phyloP scores from a whole-genome alignment of 2,329 filamentous ascomycete genomes.

The Pseudogymnoascus pannorum region DNA sequence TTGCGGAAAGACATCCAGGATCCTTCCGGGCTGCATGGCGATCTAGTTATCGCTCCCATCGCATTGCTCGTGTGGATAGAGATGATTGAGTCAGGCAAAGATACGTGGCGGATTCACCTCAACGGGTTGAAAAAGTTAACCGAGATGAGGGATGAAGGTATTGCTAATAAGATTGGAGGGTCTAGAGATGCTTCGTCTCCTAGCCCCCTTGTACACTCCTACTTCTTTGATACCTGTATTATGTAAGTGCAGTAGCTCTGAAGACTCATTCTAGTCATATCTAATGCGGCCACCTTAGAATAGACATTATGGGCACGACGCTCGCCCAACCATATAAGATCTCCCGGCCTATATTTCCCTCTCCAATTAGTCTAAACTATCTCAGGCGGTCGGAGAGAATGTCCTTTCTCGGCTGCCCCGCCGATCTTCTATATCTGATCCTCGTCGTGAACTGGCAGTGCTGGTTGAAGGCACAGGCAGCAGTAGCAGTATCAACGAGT shows the following conservation, averaged over 20 bases:
- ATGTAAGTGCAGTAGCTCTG: slow-evolving; percentile 15
- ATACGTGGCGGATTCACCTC: slow-evolving; percentile 41
- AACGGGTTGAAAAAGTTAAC: slow-evolving; percentile 40
- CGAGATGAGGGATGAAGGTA: slow-evolving; percentile 30
- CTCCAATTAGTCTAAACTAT: neutral
- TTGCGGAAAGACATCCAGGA: slow-evolving; percentile 24
- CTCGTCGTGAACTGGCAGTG: neutral
- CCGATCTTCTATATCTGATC: neutral
- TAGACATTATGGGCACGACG: neutral
- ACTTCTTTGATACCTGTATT: slow-evolving; percentile 42
- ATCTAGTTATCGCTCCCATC: slow-evolving; percentile 40
- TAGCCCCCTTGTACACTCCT: slow-evolving; percentile 18
- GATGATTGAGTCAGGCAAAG: slow-evolving; percentile 42
- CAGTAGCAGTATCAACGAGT: neutral
- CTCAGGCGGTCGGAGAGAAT: neutral
- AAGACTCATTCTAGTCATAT: neutral
- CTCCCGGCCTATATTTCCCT: neutral
- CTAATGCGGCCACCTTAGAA: neutral
- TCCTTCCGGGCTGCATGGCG: slow-evolving; percentile 32
- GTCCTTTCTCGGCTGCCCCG: neutral
- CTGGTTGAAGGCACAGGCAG: neutral
- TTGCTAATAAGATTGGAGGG: slow-evolving; percentile 27
- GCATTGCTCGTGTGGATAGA: slow-evolving; percentile 45
- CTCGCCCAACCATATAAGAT: neutral
- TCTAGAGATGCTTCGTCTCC: slow-evolving; percentile 27